Evolutionary conservation across 164 flowering plant genomes (phyloP).

Genomic region (Cinnamomum chago): DNA sequence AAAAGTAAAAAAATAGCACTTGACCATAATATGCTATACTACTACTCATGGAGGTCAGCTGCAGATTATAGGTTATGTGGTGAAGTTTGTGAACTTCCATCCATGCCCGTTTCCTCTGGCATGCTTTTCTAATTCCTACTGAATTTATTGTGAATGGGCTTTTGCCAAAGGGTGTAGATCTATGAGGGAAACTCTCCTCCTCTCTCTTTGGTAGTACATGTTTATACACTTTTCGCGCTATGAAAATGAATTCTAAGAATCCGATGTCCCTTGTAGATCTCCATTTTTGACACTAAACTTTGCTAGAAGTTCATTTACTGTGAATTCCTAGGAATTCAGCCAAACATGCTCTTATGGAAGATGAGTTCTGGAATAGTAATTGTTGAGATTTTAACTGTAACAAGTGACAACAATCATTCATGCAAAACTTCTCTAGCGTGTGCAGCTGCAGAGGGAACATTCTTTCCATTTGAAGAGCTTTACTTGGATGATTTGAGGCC

Average conservation of each 20-base stretch:
- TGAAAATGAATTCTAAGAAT: too few relatives aligned
- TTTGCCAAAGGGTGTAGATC: too few relatives aligned
- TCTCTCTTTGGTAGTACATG: background rate
- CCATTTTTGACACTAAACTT: too few relatives aligned
- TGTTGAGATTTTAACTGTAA: background rate
- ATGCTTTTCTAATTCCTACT: too few relatives aligned
- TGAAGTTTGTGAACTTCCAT: background rate
- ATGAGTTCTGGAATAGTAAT: background rate
- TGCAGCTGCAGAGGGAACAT: background rate
- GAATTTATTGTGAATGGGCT: too few relatives aligned
- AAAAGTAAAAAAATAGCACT: too few relatives aligned
- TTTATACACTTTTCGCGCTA: too few relatives aligned
- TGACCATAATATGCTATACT: background rate
- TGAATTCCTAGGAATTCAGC: too few relatives aligned
- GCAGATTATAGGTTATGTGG: background rate
- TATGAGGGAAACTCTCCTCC: too few relatives aligned
- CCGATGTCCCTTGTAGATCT: too few relatives aligned
- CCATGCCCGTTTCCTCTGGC: background rate
- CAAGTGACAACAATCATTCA: background rate
- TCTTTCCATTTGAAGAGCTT: background rate
- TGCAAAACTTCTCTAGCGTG: background rate
- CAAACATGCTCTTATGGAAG: too few relatives aligned
- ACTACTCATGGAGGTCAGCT: background rate
- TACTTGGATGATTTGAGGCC: background rate
- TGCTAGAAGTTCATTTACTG: too few relatives aligned